These are phyloP conservation scores for Millerozyma miso DNA, from an alignment of 805 yeast genomes.

Conservation along the genomic window DNA sequence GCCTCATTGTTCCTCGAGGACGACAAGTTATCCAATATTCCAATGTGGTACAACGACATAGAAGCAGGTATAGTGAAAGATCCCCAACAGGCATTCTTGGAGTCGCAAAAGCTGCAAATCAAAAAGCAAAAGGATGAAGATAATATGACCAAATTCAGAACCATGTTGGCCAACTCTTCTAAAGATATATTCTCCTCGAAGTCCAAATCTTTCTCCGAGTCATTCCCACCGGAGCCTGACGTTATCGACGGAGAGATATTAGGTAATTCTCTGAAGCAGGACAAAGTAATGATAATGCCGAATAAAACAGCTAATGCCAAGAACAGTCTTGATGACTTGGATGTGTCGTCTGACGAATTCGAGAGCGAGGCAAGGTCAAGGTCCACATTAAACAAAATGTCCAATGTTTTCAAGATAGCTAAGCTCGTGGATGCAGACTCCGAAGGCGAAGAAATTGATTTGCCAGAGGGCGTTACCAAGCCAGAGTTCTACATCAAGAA, in stretches of 20 bases:
- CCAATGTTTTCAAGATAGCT: constrained; percentile 28
- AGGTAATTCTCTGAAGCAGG: not conserved
- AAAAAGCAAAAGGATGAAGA: constrained; percentile 46
- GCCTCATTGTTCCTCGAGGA: constrained; percentile 85
- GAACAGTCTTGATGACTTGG: constrained; percentile 1
- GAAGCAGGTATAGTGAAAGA: constrained; percentile 67
- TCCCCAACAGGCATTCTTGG: constrained; percentile 75
- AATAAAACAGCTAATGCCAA: not conserved
- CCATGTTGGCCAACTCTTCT: constrained; percentile 29
- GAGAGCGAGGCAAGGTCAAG: constrained; percentile 22
- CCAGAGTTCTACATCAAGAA: constrained; percentile 79
- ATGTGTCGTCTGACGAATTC: constrained; percentile 40
- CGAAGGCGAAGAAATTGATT: constrained; percentile 74
- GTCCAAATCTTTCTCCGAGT: constrained; percentile 38
- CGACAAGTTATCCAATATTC: constrained; percentile 83
- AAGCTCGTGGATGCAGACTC: constrained; percentile 64
- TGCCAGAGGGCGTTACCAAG: constrained; percentile 86
- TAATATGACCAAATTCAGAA: constrained; percentile 38
- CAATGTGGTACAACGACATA: constrained; percentile 92
- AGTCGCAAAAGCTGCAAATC: constrained; percentile 51
- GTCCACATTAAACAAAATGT: constrained; percentile 21
- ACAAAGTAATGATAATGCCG: not conserved
- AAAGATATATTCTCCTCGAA: constrained; percentile 27
- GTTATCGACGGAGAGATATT: not conserved
- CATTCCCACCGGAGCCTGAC: constrained; percentile 6